A percentile compares a stretch with the other conserved stretches of the same genome.
phyloP scores from a whole-genome alignment of 371 early-diverging fungal genomes.

The Mortierella sp. region DNA sequence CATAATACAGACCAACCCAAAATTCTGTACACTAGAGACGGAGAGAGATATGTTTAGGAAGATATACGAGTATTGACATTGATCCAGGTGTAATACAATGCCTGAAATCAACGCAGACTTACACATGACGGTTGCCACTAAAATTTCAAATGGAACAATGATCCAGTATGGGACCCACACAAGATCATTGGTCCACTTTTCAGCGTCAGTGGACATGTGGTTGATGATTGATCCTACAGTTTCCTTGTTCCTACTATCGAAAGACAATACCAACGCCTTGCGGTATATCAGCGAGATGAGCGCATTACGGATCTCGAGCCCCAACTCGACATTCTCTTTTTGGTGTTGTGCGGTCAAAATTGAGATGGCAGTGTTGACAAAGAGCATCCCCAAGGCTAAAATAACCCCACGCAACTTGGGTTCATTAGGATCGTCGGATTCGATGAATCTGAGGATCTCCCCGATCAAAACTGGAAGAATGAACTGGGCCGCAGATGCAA shows the following conservation, averaged over 20 bases:
- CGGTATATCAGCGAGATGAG: constrained; percentile 88
- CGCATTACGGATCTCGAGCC: constrained; percentile 69
- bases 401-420: constrained; percentile 4
- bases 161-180: constrained; percentile 10
- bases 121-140: constrained; percentile 16
- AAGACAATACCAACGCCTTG: constrained; percentile 88
- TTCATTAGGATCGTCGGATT: neutral
- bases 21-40: constrained; percentile 5
- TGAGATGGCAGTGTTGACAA: constrained; percentile 5
- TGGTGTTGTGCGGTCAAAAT: constrained; percentile 28
- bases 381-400: constrained; percentile 24
- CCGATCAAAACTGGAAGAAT: constrained; percentile 5
- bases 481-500: constrained; percentile 4
- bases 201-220: constrained; percentile 83
- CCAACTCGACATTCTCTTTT: constrained; percentile 12
- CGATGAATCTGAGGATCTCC: constrained; percentile 11
- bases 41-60: neutral
- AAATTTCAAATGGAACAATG: constrained; percentile 25
- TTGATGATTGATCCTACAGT: constrained; percentile 82
- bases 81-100: neutral
- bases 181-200: constrained; percentile 35
- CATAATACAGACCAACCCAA: constrained; percentile 22
- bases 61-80: neutral
- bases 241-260: constrained; percentile 53
- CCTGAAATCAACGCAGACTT: neutral